These are phyloP conservation scores for Acorus gramineus DNA, from an alignment of 106 monocot species.

Conservation along the genomic window DNA sequence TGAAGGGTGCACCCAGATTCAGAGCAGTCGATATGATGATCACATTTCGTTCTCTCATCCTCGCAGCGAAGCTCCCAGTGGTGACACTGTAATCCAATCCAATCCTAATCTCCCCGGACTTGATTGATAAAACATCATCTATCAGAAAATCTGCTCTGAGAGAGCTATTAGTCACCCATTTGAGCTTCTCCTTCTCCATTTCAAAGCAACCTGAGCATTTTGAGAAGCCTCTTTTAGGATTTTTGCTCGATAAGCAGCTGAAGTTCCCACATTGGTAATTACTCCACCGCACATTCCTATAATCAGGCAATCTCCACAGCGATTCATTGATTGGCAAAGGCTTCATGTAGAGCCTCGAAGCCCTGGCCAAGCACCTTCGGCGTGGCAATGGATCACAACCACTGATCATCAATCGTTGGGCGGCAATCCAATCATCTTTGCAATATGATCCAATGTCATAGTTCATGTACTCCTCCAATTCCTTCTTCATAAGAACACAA, in stretches of 20 bases:
- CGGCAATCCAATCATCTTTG: conserved; percentile 65
- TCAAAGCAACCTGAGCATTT: conserved; percentile 79
- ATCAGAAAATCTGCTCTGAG: conserved; percentile 43
- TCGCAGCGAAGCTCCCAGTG: conserved; percentile 71
- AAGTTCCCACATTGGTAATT: conserved; percentile 53
- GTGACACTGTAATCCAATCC: conserved; percentile 70
- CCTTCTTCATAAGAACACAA: conserved; percentile 60
- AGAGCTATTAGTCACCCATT: conserved; percentile 44
- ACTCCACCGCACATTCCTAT: conserved; percentile 69
- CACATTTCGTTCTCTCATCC: conserved; percentile 77
- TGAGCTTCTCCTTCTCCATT: conserved; percentile 58
- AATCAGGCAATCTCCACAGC: conserved; percentile 58
- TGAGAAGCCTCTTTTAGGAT: conserved; percentile 45
- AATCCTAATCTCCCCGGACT: conserved; percentile 66
- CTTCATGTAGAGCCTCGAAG: conserved; percentile 48
- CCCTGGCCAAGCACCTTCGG: conserved; percentile 54
- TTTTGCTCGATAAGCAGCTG: conserved; percentile 44
- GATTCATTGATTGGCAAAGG: conserved; percentile 56
- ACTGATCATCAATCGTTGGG: conserved; percentile 53
- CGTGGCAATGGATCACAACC: conserved; percentile 85
- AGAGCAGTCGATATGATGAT: conserved; percentile 70
- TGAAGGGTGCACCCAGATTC: conserved; percentile 77
- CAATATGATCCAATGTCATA: conserved; percentile 72
- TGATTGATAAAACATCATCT: conserved; percentile 44
- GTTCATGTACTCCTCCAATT: conserved; percentile 82